phyloP scores from a whole-genome alignment of 2,329 filamentous ascomycete genomes.

The Trichophaea hybrida region DNA sequence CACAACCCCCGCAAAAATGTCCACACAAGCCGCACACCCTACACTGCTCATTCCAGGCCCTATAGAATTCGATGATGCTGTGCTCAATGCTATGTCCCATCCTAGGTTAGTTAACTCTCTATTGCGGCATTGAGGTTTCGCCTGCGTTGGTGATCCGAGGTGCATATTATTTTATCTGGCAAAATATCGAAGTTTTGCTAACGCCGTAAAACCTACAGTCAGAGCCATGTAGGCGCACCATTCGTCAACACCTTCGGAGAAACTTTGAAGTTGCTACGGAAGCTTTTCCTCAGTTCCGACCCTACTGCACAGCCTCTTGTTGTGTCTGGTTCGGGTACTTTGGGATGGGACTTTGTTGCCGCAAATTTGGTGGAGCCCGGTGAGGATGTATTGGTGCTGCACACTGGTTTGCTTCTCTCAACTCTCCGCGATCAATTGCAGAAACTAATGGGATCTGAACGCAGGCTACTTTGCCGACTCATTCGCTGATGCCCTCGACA shows the following conservation, averaged over 20 bases:
- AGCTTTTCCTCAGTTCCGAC: constrained; percentile 84
- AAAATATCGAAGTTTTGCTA: background rate
- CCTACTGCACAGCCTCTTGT: constrained; percentile 77
- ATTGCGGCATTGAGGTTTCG: background rate
- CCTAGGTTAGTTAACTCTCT: constrained; percentile 50
- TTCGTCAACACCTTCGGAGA: constrained; percentile 90
- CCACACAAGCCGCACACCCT: constrained; percentile 33
- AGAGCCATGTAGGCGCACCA: constrained; percentile 79
- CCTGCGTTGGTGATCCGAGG: background rate
- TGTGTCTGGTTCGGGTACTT: constrained; percentile 82
- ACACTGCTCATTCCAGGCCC: constrained; percentile 91
- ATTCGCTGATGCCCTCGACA: constrained; percentile 80
- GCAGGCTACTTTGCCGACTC: constrained; percentile 81
- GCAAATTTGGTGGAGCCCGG: constrained; percentile 81
- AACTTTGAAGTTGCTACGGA: constrained; percentile 70
- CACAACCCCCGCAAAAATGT: constrained; percentile 11
- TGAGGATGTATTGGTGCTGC: constrained; percentile 81
- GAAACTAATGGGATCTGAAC: background rate
- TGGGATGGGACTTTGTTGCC: constrained; percentile 95
- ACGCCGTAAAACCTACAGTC: constrained; percentile 39
- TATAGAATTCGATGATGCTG: constrained; percentile 96
- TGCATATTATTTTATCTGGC: background rate
- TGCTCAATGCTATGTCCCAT: constrained; percentile 87
- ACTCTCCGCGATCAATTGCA: background rate
- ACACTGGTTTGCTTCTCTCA: constrained; percentile 43